Conservation (phyloP, 1,284 basidiomycete species). For the Uromyces viciae-fabae region DNA sequence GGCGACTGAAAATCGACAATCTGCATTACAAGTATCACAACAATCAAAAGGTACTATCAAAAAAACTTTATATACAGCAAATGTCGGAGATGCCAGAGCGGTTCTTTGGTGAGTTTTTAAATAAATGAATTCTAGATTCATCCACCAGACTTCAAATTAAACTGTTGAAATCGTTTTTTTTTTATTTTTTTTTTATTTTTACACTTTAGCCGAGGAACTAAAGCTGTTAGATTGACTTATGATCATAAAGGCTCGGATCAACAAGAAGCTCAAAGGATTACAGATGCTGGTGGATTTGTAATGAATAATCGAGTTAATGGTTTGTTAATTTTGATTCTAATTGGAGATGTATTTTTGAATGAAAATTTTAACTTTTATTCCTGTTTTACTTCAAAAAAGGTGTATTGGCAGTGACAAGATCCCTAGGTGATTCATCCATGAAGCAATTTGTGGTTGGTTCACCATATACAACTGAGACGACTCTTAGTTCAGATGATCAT, state of each 20-base stretch:
- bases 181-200: not conserved
- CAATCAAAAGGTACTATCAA: slow-evolving; percentile 57
- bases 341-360: slow-evolving; percentile 16
- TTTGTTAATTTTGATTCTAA: slow-evolving; percentile 47
- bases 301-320: slow-evolving; percentile 97
- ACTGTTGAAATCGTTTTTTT: not conserved
- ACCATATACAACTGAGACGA: slow-evolving; percentile 96
- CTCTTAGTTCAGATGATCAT: slow-evolving; percentile 82
- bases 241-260: slow-evolving; percentile 98
- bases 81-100: slow-evolving; percentile 87
- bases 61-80: slow-evolving; percentile 88
- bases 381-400: slow-evolving; percentile 55
- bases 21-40: slow-evolving; percentile 10
- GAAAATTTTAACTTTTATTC: not conserved
- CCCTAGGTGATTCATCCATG: slow-evolving; percentile 95
- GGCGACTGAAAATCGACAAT: slow-evolving; percentile 50
- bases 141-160: not conserved
- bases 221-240: slow-evolving; percentile 89
- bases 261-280: slow-evolving; percentile 95
- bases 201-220: slow-evolving; percentile 67
- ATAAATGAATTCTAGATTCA: not conserved
- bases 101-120: slow-evolving; percentile 64
- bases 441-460: slow-evolving; percentile 98
- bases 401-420: slow-evolving; percentile 91
- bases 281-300: slow-evolving; percentile 94